Base-by-base conservation (phyloP, 257 asterid species). In the Ligustrum vulgare region DNA sequence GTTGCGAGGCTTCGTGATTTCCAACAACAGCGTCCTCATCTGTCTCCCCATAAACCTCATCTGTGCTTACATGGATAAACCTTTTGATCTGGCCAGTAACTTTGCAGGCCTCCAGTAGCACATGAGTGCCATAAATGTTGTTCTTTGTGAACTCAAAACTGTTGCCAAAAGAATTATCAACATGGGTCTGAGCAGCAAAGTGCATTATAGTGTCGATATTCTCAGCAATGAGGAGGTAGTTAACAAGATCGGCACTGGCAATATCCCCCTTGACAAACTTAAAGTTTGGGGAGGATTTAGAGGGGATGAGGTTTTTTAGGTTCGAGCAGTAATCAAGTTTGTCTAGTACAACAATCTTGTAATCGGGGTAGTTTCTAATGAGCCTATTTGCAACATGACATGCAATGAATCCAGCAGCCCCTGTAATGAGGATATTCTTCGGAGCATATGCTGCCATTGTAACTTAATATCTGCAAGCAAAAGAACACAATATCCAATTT, bases 341-440 rank as follows among this genome's bases (percentile, higher is more conserved):
- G 88, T 89, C 95, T 12, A 89, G 91, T 75, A 87, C 92, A 6
- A 89, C 87, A 15, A 89, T 83, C 76, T 87, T 89, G 84, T 89
- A 89, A 2, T 84, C 84, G 0, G 95, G 95, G 79, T 87, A 83
- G 84, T 78, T 87, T 4, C 92, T 77, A 70, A 87, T 80, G 6
- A 89, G 92, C 83, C 90, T 83, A 76, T 89, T 89, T 10, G 95
- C 92, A 18, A 89, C 95, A 83, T 89, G 95, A 22, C 87, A 87
- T 1, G 95, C 95, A 35, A 89, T 87, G 80, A 89, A 89, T 41
- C 95, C 95, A 1, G 95, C 95, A 45, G 95, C 95, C 58, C 95
- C 95, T 11, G 95, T 89, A 63, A 89, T 87, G 65, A 89, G 92
- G 82, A 89, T 89, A 36, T 87, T 89, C 78, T 86, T 84, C 22